Evolutionary conservation across 805 yeast species (phyloP), one percentile per base, ranked within the genome.

Genomic region (Saccharomyces mikatae): DNA sequence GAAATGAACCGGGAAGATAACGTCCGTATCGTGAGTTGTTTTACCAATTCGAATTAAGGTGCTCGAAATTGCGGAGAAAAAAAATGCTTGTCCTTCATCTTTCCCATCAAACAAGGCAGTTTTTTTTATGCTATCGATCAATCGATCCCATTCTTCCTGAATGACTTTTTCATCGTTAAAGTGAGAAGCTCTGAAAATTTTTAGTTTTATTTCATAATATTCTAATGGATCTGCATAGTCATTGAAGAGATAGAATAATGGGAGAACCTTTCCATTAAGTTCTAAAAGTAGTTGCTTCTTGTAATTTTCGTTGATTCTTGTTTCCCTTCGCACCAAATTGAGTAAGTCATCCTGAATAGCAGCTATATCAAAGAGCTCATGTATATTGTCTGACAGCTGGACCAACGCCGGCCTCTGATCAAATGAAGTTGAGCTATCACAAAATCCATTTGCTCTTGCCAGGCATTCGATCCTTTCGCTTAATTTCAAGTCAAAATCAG

Each of bases 381-480:
- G 84, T 31, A 90, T 84, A 62, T 79, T 74, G 6, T 81, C 75
- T 1, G 88, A 77, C 54, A 90, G 73, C 60, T 81, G 81, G 24
- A 83, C 80, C 78, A 88, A 83, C 57, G 84, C 82, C 62, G 86
- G 94, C 60, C 91, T 78, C 61, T 83, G 75, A 55, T 77, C 79
- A 21, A 90, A 87, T 21, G 91, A 85, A 57, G 89, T 81, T 44
- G 80, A 82, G 67, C 95, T 86, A 65, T 87, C 87, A 67, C 95
- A 86, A 72, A 87, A 89, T 2, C 96, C 96, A 67, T 85, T 86
- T 1, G 96, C 97, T 60, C 96, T 78, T 0, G 96, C 87, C 52
- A 91, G 74, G 67, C 79, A 89, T 69, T 91, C 96, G 48, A 91
- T 84, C 65, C 97, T 79, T 63, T 84, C 83, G 29, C 79, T 77